phyloP scores from a whole-genome alignment of 2,329 filamentous ascomycete genomes.

The Hypoxylon sp. region DNA sequence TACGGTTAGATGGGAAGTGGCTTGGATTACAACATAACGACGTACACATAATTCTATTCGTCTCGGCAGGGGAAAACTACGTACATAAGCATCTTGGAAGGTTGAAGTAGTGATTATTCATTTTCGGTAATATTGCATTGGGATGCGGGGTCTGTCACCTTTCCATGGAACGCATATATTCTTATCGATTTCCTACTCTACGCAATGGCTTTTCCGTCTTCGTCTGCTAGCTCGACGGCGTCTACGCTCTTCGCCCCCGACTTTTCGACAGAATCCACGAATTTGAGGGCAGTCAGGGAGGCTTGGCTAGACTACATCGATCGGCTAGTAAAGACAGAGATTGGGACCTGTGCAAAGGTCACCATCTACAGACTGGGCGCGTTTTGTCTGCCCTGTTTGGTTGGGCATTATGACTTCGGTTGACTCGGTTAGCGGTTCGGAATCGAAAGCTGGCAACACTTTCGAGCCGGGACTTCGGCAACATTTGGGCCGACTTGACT shows the following conservation, averaged over 20 bases:
- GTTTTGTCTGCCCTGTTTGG: conserved; percentile 13
- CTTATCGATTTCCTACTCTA: conserved; percentile 44
- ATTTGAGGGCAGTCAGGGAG: background rate
- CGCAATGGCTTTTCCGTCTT: conserved; percentile 17
- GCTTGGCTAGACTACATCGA: background rate
- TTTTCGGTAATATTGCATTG: conserved; percentile 67
- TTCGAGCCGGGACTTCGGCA: conserved; percentile 6
- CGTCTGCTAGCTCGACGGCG: conserved; percentile 7
- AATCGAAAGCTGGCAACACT: conserved; percentile 20
- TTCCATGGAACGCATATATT: conserved; percentile 53
- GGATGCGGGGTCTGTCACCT: conserved; percentile 55
- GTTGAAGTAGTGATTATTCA: conserved; percentile 53
- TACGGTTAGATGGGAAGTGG: conserved; percentile 51
- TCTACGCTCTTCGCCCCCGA: conserved; percentile 1
- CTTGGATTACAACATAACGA: conserved; percentile 55
- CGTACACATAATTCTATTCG: conserved; percentile 55
- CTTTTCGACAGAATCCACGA: background rate
- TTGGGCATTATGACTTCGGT: conserved; percentile 7
- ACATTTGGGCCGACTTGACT: conserved; percentile 35
- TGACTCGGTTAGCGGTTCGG: conserved; percentile 3
- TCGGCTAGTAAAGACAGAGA: conserved; percentile 14
- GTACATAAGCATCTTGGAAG: conserved; percentile 56
- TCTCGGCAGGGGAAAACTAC: conserved; percentile 46
- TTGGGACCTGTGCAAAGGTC: conserved; percentile 17
- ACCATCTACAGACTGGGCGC: conserved; percentile 3